Percentiles rank a stretch among this genome's conserved stretches.
Evolutionary conservation across 192 early-diverging fungal genomes (phyloP).

Genomic region (Blastocladiella britannica): DNA sequence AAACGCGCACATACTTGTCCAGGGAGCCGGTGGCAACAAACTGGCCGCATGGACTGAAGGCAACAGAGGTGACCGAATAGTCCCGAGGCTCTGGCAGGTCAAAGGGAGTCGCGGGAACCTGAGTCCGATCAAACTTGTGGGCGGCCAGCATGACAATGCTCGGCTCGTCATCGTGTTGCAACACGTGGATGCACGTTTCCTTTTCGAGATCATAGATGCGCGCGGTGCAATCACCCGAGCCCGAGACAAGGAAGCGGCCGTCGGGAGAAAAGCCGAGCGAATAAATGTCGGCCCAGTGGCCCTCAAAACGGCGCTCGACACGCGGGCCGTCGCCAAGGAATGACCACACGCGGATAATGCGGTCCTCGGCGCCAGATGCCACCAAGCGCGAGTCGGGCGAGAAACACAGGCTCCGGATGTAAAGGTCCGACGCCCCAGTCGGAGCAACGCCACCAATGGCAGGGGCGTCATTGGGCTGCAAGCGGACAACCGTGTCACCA

Average conservation of each 20-base stretch:
- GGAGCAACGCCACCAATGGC: neutral
- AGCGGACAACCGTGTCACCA: neutral
- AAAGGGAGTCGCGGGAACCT: neutral
- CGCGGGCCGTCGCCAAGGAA: conserved; percentile 25
- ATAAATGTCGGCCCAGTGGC: conserved; percentile 95
- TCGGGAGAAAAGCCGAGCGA: conserved; percentile 81
- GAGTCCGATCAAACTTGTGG: neutral
- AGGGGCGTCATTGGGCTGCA: neutral
- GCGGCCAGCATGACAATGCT: conserved; percentile 2
- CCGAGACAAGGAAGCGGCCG: conserved; percentile 72
- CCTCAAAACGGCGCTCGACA: conserved; percentile 45
- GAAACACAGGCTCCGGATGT: conserved; percentile 91
- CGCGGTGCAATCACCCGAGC: conserved; percentile 63
- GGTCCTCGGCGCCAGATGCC: conserved; percentile 92
- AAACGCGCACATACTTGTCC: conserved; percentile 81
- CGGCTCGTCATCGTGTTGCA: conserved; percentile 52
- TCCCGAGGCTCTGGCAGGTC: conserved; percentile 43
- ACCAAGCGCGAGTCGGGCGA: conserved; percentile 74
- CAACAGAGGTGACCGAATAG: conserved; percentile 85
- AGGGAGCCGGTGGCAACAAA: conserved; percentile 74
- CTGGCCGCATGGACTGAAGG: conserved; percentile 70
- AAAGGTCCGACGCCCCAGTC: conserved; percentile 38
- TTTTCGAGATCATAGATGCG: conserved; percentile 72
- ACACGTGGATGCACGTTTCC: conserved; percentile 44
- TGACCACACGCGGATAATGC: conserved; percentile 69